A percentile compares a stretch with the other conserved stretches of the same genome.
Conservation (phyloP, 306 rosid species). For the Vigna reflexopilosa region DNA sequence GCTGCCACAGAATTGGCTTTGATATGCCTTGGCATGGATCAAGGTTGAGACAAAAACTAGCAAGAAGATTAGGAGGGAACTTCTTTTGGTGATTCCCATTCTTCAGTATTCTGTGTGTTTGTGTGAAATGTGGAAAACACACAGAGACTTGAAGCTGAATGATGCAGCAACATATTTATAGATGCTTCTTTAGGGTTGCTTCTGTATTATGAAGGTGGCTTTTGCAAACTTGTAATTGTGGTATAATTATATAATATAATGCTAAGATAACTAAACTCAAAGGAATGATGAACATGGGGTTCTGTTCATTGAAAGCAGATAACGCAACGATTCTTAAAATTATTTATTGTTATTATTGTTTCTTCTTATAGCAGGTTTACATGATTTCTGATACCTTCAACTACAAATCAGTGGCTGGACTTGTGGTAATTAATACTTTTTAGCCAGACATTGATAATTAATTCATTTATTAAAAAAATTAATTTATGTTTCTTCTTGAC, state of each 20-base stretch:
- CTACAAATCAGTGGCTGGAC: constrained; percentile 40
- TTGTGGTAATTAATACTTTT: background rate
- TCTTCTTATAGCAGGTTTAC: constrained; percentile 30
- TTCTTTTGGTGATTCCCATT: constrained; percentile 40
- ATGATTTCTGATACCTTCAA: constrained; percentile 15
- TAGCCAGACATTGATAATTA: too few relatives aligned
- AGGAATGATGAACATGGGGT: constrained; percentile 38
- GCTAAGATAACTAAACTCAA: constrained; percentile 27
- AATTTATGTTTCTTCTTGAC: too few relatives aligned
- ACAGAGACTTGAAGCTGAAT: background rate
- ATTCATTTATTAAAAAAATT: too few relatives aligned
- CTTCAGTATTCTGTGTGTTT: background rate
- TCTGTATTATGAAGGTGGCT: constrained; percentile 22
- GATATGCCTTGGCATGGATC: constrained; percentile 39
- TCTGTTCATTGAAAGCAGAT: background rate
- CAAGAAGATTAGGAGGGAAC: constrained; percentile 24
- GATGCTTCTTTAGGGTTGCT: constrained; percentile 12
- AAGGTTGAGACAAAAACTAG: constrained; percentile 37
- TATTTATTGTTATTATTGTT: background rate
- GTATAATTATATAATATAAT: background rate
- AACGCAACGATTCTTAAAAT: background rate
- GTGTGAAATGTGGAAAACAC: background rate
- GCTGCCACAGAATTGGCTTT: background rate
- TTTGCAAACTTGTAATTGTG: constrained; percentile 42
- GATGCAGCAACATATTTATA: constrained; percentile 43